These are phyloP conservation scores for Thelonectria discophora DNA, from an alignment of 2,329 filamentous ascomycete genomes.

Conservation along the genomic window DNA sequence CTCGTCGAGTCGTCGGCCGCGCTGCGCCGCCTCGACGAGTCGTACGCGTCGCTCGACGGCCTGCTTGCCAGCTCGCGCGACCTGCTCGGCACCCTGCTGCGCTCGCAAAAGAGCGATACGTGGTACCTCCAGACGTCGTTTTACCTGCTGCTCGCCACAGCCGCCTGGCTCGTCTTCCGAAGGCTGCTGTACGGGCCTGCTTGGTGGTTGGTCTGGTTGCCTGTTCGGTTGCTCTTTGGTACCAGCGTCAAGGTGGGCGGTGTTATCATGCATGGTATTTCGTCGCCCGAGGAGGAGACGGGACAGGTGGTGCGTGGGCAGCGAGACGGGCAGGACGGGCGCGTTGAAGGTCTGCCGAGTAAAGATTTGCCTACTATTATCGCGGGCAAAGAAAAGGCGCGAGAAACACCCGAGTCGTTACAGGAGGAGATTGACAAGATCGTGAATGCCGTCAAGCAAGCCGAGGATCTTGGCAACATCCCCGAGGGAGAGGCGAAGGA, in stretches of 20 bases:
- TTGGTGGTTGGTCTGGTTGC: constrained; percentile 89
- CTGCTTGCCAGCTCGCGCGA: constrained; percentile 78
- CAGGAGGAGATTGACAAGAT: constrained; percentile 65
- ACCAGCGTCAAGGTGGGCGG: constrained; percentile 64
- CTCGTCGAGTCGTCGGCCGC: constrained; percentile 85
- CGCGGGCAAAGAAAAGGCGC: constrained; percentile 47
- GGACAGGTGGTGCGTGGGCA: constrained; percentile 40
- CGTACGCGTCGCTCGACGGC: constrained; percentile 80
- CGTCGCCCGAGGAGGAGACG: constrained; percentile 36
- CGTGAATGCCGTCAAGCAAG: constrained; percentile 56
- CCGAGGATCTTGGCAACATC: constrained; percentile 40
- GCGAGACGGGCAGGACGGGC: constrained; percentile 42
- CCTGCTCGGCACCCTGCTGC: constrained; percentile 80
- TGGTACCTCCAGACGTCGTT: constrained; percentile 96
- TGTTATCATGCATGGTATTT: constrained; percentile 54
- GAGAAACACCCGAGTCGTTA: constrained; percentile 50
- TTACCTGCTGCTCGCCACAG: constrained; percentile 80
- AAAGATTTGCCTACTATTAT: constrained; percentile 60
- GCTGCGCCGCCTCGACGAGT: constrained; percentile 80
- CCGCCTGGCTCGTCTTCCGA: constrained; percentile 86
- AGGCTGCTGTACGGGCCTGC: constrained; percentile 86
- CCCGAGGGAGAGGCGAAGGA: constrained; percentile 29
- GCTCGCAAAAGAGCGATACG: constrained; percentile 93
- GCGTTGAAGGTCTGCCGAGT: constrained; percentile 49
- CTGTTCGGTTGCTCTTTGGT: constrained; percentile 73